Percentiles rank a stretch among this genome's conserved stretches.
These are phyloP conservation scores for Podila horticola DNA, from an alignment of 192 early-diverging fungal species.

Conservation along the genomic window DNA sequence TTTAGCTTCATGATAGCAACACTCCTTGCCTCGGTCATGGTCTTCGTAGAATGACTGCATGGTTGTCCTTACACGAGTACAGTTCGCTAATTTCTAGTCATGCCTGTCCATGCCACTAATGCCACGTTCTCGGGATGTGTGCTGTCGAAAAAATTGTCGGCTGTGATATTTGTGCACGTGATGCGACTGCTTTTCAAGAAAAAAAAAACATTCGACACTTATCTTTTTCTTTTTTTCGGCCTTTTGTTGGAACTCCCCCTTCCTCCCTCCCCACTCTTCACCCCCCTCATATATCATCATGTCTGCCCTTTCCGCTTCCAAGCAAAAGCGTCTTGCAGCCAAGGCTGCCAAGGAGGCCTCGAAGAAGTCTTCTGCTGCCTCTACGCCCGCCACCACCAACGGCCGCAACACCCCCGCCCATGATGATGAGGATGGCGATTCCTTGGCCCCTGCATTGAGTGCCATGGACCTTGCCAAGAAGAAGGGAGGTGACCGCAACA, in stretches of 20 bases:
- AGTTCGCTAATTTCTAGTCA: too few relatives aligned
- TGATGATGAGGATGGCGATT: constrained; percentile 35
- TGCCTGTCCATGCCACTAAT: too few relatives aligned
- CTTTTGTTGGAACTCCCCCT: neutral
- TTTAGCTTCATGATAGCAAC: too few relatives aligned
- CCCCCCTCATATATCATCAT: constrained; percentile 15
- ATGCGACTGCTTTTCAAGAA: neutral
- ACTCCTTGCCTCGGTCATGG: too few relatives aligned
- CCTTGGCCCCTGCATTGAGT: constrained; percentile 34
- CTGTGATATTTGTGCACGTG: too few relatives aligned
- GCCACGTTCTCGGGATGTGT: too few relatives aligned
- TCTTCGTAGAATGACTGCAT: too few relatives aligned
- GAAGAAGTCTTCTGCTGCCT: constrained; percentile 49
- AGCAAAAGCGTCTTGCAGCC: constrained; percentile 84
- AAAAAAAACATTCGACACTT: neutral
- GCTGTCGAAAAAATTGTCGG: too few relatives aligned
- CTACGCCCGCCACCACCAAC: constrained; percentile 34
- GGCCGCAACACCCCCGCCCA: constrained; percentile 39
- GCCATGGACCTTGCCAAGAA: constrained; percentile 64
- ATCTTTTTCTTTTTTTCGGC: constrained; percentile 20
- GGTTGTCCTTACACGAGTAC: too few relatives aligned
- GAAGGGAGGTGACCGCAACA: constrained; percentile 83
- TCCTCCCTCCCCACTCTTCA: constrained; percentile 5
- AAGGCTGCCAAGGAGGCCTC: constrained; percentile 71
- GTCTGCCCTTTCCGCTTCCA: constrained; percentile 68